These are phyloP conservation scores for Phytophthora aleatoria DNA, from an alignment of 352 stramenopile genomes.

Conservation along the genomic window DNA sequence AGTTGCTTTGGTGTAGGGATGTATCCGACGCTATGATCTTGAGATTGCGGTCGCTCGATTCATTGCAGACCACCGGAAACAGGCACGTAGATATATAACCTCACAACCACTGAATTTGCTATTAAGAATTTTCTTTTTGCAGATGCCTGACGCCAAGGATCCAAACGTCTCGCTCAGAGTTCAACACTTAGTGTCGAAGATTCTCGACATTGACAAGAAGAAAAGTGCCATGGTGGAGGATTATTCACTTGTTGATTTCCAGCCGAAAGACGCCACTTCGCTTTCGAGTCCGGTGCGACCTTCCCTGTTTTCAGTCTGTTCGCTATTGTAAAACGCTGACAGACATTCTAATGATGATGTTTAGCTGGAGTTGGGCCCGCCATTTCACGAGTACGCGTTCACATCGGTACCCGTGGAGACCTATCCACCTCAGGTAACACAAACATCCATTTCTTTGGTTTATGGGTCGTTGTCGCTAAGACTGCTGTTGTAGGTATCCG, in stretches of 20 bases:
- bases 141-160: slow-evolving; percentile 66
- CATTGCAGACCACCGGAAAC: slow-evolving; percentile 64
- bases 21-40: slow-evolving; percentile 74
- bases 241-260: slow-evolving; percentile 75
- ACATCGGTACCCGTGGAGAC: slow-evolving; percentile 72
- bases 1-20: slow-evolving; percentile 39
- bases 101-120: no score
- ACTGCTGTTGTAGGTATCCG: slow-evolving; percentile 48
- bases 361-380: slow-evolving; percentile 75
- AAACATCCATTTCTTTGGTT: not conserved
- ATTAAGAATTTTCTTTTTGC: slow-evolving; percentile 1
- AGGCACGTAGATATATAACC: slow-evolving; percentile 31
- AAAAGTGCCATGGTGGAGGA: slow-evolving; percentile 68
- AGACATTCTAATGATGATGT: not conserved
- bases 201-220: slow-evolving; percentile 78
- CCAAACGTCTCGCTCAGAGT: slow-evolving; percentile 68
- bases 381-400: slow-evolving; percentile 68
- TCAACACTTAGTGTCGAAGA: slow-evolving; percentile 74
- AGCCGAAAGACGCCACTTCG: slow-evolving; percentile 62
- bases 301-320: slow-evolving; percentile 11
- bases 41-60: slow-evolving; percentile 80
- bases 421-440: slow-evolving; percentile 73
- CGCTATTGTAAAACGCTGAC: not conserved
- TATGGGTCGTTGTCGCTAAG: not conserved
- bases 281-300: slow-evolving; percentile 50